Evolutionary conservation across 139 green algal species (phyloP), one percentile per base, ranked within the genome.

Genomic region (Pseudopediastrum boryanum): DNA sequence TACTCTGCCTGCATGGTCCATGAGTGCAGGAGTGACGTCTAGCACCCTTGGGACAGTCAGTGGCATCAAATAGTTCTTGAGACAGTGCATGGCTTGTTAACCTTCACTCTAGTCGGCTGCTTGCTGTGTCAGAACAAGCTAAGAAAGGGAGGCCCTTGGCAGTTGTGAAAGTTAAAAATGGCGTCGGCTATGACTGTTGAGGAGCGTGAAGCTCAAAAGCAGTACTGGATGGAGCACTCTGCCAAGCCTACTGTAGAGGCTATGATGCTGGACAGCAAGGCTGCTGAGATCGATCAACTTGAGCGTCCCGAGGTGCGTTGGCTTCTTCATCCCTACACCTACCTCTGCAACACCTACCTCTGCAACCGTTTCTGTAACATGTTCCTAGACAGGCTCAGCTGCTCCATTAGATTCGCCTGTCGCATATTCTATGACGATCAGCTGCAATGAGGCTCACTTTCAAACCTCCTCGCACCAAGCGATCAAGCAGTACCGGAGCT

Each of bases 221-320:
- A 36, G 6, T 97, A 96, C 63, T 97, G 93, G 93, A 70, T 79
- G 44, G 85, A 96, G 65, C 91, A 97, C 83, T 89, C 80, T 19
- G 29, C 71, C n/a, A 62, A 88, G 23, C 85, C 86, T 2, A 94
- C 92, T 10, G 87, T 98, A 16, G 90, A 97, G 71, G 86, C 88
- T 0, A 97, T 97, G 94, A 97, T 97, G 94, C 84, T 97, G 50
- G 94, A 97, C 85, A 91, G 77, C 58, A 80, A 91, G 54, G 94
- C 93, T 13, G 44, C 68, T 2, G 75, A 84, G 25, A 94, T 97
- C 41, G 93, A 97, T 72, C 77, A 84, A 43, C 52, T 91, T 23
- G 93, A 97, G 67, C 77, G 93, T 19, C 93, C 93, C 10, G 93
- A 97, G 88, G 93, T 97, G 54, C 3, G 84, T 27, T 25, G 4